These are phyloP conservation scores for Mycena vulgaris DNA, from an alignment of 768 basidiomycete species.

Conservation along the genomic window DNA sequence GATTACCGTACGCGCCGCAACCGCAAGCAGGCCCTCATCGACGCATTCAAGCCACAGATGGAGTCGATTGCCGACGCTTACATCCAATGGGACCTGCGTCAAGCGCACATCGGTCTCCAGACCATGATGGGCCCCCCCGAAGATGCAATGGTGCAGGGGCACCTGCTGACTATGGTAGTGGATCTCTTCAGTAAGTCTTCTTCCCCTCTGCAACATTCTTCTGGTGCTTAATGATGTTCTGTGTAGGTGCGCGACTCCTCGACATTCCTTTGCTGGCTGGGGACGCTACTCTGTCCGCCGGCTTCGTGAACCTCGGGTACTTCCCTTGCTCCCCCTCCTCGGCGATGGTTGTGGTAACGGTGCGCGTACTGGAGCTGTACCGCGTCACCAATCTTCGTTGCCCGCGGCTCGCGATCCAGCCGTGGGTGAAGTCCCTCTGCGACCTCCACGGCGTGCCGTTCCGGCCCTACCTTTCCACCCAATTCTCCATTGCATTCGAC, in stretches of 20 bases:
- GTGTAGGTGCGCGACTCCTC: neutral
- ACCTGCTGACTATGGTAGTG: neutral
- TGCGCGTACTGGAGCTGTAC: neutral
- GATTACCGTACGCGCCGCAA: constrained; percentile 10
- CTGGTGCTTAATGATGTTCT: neutral
- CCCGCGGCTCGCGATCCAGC: neutral
- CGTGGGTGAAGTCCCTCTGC: neutral
- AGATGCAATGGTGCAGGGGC: constrained; percentile 1
- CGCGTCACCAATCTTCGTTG: neutral
- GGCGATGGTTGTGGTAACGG: neutral
- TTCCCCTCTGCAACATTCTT: too few species aligned
- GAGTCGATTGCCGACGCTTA: neutral
- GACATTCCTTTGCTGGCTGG: neutral
- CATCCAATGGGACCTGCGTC: neutral
- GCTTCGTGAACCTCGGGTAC: neutral
- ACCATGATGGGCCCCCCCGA: neutral
- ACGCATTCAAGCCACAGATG: constrained; percentile 7
- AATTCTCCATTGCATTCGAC: constrained; percentile 49
- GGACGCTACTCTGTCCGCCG: neutral
- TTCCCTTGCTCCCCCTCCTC: neutral
- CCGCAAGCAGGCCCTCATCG: neutral
- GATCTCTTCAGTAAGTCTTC: constrained; percentile 4
- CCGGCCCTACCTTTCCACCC: constrained; percentile 3
- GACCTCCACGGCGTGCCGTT: neutral
- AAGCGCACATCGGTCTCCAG: neutral